A percentile compares a stretch with the other conserved stretches of the same genome.
Evolutionary conservation across 148 eudicot species (phyloP).

Genomic region (Nepenthes mirabilis): DNA sequence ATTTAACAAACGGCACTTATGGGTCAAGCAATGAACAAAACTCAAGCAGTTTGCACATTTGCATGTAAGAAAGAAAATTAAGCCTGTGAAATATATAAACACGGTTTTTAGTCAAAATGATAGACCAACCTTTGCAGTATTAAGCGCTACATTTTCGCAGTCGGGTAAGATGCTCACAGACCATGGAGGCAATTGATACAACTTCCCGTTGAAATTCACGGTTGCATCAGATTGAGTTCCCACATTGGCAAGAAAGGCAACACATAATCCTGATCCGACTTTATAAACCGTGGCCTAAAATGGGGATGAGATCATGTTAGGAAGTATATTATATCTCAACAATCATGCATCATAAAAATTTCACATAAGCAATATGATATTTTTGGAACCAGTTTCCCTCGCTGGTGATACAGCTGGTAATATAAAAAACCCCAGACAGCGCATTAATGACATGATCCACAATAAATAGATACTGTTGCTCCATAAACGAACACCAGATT

Average conservation of each 20-base stretch:
- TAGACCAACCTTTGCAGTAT: conserved; percentile 78
- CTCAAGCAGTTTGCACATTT: background rate
- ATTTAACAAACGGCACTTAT: too few relatives aligned
- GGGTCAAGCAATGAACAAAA: too few relatives aligned
- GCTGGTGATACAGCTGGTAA: too few relatives aligned
- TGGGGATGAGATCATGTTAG: background rate
- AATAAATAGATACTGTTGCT: background rate
- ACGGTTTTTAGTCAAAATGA: background rate
- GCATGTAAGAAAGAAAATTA: background rate
- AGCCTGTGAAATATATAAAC: background rate
- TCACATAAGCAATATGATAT: too few relatives aligned
- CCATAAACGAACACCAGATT: background rate
- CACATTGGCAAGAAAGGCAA: conserved; percentile 78
- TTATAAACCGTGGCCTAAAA: conserved; percentile 69
- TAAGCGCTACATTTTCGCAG: conserved; percentile 84
- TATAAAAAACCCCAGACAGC: too few relatives aligned
- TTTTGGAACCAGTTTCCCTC: too few relatives aligned
- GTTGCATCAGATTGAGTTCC: conserved; percentile 60
- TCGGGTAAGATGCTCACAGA: conserved; percentile 99
- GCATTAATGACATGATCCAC: background rate
- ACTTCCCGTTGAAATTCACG: conserved; percentile 64
- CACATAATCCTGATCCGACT: conserved; percentile 60
- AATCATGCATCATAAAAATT: too few relatives aligned
- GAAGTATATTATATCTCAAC: too few relatives aligned
- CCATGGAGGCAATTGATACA: conserved; percentile 85